These are phyloP conservation scores for cucumber (Cucumis sativus) DNA, from an alignment of 306 rosid species.

Conservation along the genomic window DNA sequence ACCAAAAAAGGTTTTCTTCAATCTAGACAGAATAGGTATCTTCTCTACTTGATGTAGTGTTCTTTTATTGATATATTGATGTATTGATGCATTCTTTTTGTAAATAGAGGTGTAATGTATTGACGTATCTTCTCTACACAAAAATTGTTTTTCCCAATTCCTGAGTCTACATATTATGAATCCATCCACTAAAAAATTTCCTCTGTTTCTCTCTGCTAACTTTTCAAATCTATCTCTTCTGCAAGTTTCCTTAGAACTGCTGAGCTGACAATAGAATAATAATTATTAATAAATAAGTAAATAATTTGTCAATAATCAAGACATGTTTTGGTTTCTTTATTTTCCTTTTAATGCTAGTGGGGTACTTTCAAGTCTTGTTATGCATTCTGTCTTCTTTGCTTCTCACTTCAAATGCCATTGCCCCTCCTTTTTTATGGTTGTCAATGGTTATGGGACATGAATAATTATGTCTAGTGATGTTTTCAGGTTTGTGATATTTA, in stretches of 20 bases:
- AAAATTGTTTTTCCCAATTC: not conserved
- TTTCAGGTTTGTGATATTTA: not conserved
- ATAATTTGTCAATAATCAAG: not conserved
- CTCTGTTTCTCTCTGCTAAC: not conserved
- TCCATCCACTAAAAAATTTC: not conserved
- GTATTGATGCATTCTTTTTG: not conserved
- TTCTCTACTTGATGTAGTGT: not conserved
- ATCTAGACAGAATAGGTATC: constrained; percentile 78
- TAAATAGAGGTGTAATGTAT: not conserved
- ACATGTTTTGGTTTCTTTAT: not conserved
- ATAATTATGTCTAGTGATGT: not conserved
- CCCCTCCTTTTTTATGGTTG: not conserved
- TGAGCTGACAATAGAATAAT: not conserved
- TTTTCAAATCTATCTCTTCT: not conserved
- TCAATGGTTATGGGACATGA: not conserved
- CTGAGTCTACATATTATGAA: not conserved
- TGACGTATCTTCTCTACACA: not conserved
- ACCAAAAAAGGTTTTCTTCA: constrained; percentile 61
- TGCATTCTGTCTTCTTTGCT: not conserved
- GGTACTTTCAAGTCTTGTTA: not conserved
- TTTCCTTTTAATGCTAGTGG: not conserved
- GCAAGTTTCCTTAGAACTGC: not conserved
- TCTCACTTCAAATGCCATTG: not conserved
- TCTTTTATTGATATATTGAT: not conserved
- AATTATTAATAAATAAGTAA: too few relatives aligned